Percentiles rank a stretch among this genome's conserved stretches.
Conservation (phyloP, 2,329 filamentous ascomycete genomes). For the Cladobotryum mycophilum region DNA sequence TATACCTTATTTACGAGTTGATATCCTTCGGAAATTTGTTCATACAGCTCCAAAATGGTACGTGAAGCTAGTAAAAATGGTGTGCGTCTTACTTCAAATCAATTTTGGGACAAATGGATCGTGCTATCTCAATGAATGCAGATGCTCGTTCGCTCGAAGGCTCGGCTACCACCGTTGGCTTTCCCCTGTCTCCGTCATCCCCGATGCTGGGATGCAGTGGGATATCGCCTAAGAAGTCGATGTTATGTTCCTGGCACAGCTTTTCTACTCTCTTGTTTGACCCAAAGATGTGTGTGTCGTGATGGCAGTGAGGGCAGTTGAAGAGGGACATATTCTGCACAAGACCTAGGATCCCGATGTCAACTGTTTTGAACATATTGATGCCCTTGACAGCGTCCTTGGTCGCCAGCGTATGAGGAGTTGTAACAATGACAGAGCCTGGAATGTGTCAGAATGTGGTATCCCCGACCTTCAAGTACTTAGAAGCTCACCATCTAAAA, state of each 20-base stretch:
- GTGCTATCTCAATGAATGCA: slow-evolving; percentile 67
- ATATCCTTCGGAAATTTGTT: not conserved
- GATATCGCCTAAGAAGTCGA: slow-evolving; percentile 82
- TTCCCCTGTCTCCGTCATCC: slow-evolving; percentile 78
- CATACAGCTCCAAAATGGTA: not conserved
- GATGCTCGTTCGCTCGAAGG: slow-evolving; percentile 66
- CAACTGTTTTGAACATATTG: slow-evolving; percentile 83
- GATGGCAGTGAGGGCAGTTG: slow-evolving; percentile 68
- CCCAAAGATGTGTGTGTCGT: slow-evolving; percentile 71
- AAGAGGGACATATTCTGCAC: slow-evolving; percentile 91
- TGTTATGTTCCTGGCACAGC: slow-evolving; percentile 64
- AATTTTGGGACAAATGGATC: slow-evolving; percentile 44
- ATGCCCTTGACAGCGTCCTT: slow-evolving; percentile 90
- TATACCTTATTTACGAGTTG: not conserved
- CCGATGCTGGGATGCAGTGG: slow-evolving; percentile 83
- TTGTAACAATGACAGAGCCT: slow-evolving; percentile 83
- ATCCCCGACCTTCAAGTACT: not conserved
- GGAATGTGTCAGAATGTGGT: slow-evolving; percentile 7
- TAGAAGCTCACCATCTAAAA: slow-evolving; percentile 62
- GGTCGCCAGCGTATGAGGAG: slow-evolving; percentile 86
- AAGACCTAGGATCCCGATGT: slow-evolving; percentile 75
- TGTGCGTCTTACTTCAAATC: slow-evolving; percentile 14
- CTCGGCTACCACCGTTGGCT: slow-evolving; percentile 84
- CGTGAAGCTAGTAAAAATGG: not conserved
- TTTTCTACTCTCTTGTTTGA: slow-evolving; percentile 55